These are phyloP conservation scores for Saraca asoca DNA, from an alignment of 331 rosid species.

Conservation along the genomic window DNA sequence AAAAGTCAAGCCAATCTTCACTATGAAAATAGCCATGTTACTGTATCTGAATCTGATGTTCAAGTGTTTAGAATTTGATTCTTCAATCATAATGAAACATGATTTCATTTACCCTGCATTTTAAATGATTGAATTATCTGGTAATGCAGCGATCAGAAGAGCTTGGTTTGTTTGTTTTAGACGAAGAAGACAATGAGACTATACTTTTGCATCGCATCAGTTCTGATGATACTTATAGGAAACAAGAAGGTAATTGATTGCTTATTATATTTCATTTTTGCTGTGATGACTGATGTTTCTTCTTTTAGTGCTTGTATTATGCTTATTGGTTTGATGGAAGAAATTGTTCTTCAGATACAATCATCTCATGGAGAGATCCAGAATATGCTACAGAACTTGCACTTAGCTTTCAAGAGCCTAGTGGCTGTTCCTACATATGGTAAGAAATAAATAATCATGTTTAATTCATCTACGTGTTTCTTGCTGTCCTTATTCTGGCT, in stretches of 20 bases:
- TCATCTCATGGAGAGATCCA: conserved; percentile 98
- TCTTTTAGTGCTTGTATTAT: conserved; percentile 15
- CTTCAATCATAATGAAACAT: neutral
- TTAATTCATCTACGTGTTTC: neutral
- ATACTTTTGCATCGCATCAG: conserved; percentile 80
- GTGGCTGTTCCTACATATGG: conserved; percentile 92
- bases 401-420: conserved; percentile 92
- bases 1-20: neutral
- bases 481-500: conserved; percentile 24
- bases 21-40: conserved; percentile 4
- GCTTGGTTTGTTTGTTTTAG: conserved; percentile 74
- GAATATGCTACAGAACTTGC: conserved; percentile 91
- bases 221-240: conserved; percentile 78
- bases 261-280: conserved; percentile 7
- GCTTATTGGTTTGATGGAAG: conserved; percentile 16
- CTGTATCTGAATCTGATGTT: conserved; percentile 2
- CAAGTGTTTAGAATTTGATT: neutral
- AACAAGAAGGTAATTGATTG: conserved; percentile 84
- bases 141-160: conserved; percentile 75
- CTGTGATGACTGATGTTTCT: neutral
- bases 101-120: conserved; percentile 20
- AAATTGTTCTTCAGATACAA: conserved; percentile 60
- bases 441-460: conserved; percentile 37
- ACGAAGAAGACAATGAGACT: conserved; percentile 85
- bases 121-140: conserved; percentile 27